Conservation (phyloP, 805 yeast genomes). For the Candida palmyrensis region DNA sequence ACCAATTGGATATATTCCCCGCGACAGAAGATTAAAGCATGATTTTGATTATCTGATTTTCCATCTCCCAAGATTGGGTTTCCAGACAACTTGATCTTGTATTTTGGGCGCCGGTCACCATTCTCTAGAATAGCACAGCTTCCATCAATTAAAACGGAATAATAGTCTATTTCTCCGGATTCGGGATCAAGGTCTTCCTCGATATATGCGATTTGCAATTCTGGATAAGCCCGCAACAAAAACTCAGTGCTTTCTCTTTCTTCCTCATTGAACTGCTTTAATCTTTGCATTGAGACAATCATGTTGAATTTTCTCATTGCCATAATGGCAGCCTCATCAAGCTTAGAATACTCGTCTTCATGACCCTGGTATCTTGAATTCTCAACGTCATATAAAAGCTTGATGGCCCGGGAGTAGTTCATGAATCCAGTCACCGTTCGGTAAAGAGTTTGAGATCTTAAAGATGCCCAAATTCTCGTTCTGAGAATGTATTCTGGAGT, state of each 20-base stretch:
- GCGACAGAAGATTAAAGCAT: conserved; percentile 71
- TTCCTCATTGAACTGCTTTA: conserved; percentile 63
- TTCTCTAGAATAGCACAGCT: conserved; percentile 61
- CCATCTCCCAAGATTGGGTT: conserved; percentile 87
- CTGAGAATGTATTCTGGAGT: conserved; percentile 95
- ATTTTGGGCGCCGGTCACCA: conserved; percentile 39
- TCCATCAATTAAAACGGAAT: conserved; percentile 77
- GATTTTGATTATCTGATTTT: conserved; percentile 83
- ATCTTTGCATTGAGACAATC: conserved; percentile 83
- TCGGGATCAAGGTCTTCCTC: conserved; percentile 86
- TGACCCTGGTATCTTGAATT: conserved; percentile 60
- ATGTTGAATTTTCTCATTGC: conserved; percentile 80
- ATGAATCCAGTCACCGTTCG: conserved; percentile 97
- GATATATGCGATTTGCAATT: conserved; percentile 83
- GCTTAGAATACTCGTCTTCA: conserved; percentile 27
- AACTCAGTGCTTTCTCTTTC: conserved; percentile 79
- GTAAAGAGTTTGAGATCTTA: conserved; percentile 93
- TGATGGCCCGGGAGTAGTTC: conserved; percentile 97
- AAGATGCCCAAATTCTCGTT: conserved; percentile 98
- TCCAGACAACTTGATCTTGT: conserved; percentile 75
- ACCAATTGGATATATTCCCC: conserved; percentile 83
- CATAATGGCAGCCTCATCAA: conserved; percentile 52
- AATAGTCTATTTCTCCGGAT: conserved; percentile 67
- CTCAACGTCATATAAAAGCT: conserved; percentile 70
- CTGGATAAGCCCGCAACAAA: conserved; percentile 79